phyloP scores from a whole-genome alignment of 306 rosid genomes.

The Castanea sativa region DNA sequence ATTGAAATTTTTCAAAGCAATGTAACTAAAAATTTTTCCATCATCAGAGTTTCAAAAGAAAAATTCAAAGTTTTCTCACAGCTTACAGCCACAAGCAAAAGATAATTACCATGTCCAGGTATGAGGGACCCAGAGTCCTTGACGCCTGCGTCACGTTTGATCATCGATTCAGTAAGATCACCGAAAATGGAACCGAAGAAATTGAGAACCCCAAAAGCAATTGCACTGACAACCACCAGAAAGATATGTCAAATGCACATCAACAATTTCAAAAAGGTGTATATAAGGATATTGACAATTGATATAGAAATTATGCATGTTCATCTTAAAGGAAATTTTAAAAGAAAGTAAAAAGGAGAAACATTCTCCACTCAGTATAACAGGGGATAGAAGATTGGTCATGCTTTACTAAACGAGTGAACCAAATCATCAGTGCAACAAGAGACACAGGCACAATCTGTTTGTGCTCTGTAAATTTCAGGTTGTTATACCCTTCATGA shows the following conservation, averaged over 20 bases:
- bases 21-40: neutral
- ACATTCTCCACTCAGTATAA: neutral
- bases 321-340: neutral
- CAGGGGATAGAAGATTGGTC: neutral
- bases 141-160: slow-evolving; percentile 96
- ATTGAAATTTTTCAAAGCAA: neutral
- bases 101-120: slow-evolving; percentile 91
- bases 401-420: neutral
- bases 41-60: slow-evolving; percentile 7
- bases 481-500: neutral
- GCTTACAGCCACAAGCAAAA: slow-evolving; percentile 9
- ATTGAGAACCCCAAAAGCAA: slow-evolving; percentile 77
- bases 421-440: neutral
- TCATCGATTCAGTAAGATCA: slow-evolving; percentile 98
- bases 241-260: slow-evolving; percentile 7
- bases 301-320: slow-evolving; percentile 3
- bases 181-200: slow-evolving; percentile 89
- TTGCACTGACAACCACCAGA: slow-evolving; percentile 46
- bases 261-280: neutral
- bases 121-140: slow-evolving; percentile 96
- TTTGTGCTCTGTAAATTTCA: neutral
- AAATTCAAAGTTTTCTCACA: slow-evolving; percentile 4
- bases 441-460: neutral
- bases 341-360: neutral
- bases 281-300: neutral